Conservation (phyloP, 495 filamentous ascomycete genomes). For the Aspergillus hancockii region DNA sequence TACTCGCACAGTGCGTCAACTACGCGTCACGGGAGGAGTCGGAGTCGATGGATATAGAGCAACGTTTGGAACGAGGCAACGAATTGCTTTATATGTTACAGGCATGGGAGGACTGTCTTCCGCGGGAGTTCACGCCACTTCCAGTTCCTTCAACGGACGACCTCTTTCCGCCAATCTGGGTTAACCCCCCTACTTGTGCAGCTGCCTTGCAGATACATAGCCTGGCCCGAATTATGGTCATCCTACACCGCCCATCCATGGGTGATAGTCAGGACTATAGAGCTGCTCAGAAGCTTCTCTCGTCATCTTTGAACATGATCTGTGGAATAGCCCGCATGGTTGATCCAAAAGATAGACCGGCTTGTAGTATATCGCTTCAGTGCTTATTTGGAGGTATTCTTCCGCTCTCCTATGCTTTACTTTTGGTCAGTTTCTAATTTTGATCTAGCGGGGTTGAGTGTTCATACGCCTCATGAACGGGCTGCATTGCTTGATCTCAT, state of each 20-base stretch:
- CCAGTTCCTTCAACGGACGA: slow-evolving; percentile 14
- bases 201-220: slow-evolving; percentile 32
- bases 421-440: too few species aligned
- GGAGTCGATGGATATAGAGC: slow-evolving; percentile 11
- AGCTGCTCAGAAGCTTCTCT: slow-evolving; percentile 13
- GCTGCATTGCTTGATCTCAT: slow-evolving; percentile 25
- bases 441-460: slow-evolving; percentile 29
- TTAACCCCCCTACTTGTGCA: slow-evolving; percentile 29
- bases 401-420: background rate
- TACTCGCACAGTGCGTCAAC: slow-evolving; percentile 20
- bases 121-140: slow-evolving; percentile 25
- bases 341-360: slow-evolving; percentile 21
- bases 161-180: slow-evolving; percentile 33
- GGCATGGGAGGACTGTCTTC: slow-evolving; percentile 31
- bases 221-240: slow-evolving; percentile 28
- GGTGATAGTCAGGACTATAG: slow-evolving; percentile 28
- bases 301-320: slow-evolving; percentile 17
- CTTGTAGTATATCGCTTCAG: slow-evolving; percentile 24
- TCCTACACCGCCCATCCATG: slow-evolving; percentile 30
- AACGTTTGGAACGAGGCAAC: slow-evolving; percentile 19
- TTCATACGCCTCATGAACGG: slow-evolving; percentile 28
- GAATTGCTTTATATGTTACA: slow-evolving; percentile 27
- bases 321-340: slow-evolving; percentile 30
- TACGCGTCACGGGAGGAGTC: slow-evolving; percentile 20
- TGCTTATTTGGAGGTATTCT: slow-evolving; percentile 33